These are phyloP conservation scores for Pichia insulana DNA, from an alignment of 805 yeast genomes.

Conservation along the genomic window DNA sequence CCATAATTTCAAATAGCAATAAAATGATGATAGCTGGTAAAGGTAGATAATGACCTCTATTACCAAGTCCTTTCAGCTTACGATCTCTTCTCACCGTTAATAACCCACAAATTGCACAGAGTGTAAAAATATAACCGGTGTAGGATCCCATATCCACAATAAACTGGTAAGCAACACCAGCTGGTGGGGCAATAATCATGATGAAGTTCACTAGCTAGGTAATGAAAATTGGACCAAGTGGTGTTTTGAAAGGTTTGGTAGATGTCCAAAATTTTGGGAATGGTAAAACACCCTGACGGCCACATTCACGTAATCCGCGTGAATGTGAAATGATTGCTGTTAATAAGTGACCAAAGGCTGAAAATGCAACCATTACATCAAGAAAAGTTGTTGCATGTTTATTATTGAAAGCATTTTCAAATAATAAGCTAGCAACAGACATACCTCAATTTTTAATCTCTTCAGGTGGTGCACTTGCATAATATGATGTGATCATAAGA, in stretches of 20 bases:
- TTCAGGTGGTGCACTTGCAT: conserved; percentile 61
- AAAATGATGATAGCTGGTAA: conserved; percentile 28
- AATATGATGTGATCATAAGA: conserved; percentile 71
- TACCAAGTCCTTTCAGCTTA: conserved; percentile 28
- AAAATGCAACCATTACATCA: conserved; percentile 54
- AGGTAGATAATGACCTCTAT: conserved; percentile 28
- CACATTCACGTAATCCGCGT: conserved; percentile 70
- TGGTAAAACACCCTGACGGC: conserved; percentile 75
- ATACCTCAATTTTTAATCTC: conserved; percentile 53
- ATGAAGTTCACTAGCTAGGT: conserved; percentile 71
- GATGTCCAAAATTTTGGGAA: conserved; percentile 63
- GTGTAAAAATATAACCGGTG: conserved; percentile 70
- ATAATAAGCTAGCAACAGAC: conserved; percentile 68
- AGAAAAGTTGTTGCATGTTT: conserved; percentile 38
- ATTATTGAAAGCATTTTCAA: conserved; percentile 59
- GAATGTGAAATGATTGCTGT: conserved; percentile 79
- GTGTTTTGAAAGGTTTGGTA: conserved; percentile 65
- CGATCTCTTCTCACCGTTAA: conserved; percentile 34
- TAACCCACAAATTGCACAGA: conserved; percentile 54
- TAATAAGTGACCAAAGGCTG: conserved; percentile 75
- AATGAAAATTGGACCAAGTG: conserved; percentile 62
- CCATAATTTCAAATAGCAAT: conserved; percentile 29
- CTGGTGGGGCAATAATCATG: conserved; percentile 72
- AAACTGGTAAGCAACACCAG: conserved; percentile 82
- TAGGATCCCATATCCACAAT: conserved; percentile 72